Conservation (phyloP, 345 rosid species). For the Camelina sativa region DNA sequence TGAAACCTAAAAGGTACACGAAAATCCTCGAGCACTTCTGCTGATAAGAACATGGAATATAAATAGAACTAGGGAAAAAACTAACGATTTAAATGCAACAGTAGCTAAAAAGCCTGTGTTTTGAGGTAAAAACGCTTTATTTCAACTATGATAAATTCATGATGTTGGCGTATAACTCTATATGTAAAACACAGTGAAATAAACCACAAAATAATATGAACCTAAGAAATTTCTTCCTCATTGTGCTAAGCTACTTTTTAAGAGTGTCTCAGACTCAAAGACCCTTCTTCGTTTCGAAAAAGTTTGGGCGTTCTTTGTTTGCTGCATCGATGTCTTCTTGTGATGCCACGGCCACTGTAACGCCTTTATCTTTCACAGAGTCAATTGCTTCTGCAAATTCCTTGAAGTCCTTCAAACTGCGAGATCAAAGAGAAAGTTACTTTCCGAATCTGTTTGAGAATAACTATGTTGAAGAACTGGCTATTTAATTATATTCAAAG, state of each 20-base stretch:
- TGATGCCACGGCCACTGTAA: constrained; percentile 79
- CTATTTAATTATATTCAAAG: neutral
- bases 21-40: neutral
- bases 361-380: constrained; percentile 66
- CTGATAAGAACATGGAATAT: neutral
- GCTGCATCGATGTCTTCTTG: constrained; percentile 79
- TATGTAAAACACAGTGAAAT: neutral
- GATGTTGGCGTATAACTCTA: neutral
- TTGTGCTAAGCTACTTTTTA: neutral
- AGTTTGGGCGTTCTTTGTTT: constrained; percentile 58
- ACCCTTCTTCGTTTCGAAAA: constrained; percentile 70
- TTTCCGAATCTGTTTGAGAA: neutral
- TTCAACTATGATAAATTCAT: constrained; percentile 12
- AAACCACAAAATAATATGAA: neutral
- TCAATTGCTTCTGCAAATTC: constrained; percentile 78
- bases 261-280: constrained; percentile 46
- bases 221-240: neutral
- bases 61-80: neutral
- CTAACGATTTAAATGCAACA: neutral
- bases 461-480: neutral
- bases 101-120: constrained; percentile 9
- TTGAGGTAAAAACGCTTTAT: neutral
- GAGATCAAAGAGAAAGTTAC: neutral
- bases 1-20: constrained; percentile 1
- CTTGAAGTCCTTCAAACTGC: constrained; percentile 83